Evolutionary conservation across 352 stramenopile species (phyloP), one percentile per base, ranked within the genome.

Genomic region (Phytophthora cactorum): DNA sequence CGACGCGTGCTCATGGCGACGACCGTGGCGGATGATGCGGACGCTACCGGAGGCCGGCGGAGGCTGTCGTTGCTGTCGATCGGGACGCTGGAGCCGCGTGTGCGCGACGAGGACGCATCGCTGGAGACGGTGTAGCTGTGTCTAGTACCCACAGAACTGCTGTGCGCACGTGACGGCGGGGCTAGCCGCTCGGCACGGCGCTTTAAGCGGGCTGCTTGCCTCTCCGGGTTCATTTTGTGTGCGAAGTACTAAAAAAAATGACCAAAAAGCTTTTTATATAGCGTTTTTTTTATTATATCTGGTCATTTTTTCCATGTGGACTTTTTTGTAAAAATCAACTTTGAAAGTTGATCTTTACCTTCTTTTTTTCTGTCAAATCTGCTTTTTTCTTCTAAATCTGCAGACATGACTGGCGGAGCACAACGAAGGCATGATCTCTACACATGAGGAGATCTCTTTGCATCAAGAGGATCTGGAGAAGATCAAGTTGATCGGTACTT

Each of bases 391-490:
- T n/a, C 11, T 8, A 34, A 14, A 28, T 54, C 29, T 54, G 47
- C 47, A 38, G 28, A 22, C 43, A 91, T 91, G 82, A 80, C 80
- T 55, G n/a, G 88, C 96, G 28, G 96, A 98, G 73, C 96, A 98
- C 79, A 98, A 98, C 77, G 92, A 98, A 68, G 74, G 91, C 31
- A 83, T 98, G 7, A 83, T 98, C 45, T 96, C 90, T 36, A 98
- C 86, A 28, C 82, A 98, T 9, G 95, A 98, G 67, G 96, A 98
- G 78, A 87, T 98, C 22, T 93, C 91, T 43, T 70, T 99, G 31
- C 87, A 96, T 62, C 88, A 96, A 77, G 92, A 98, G 68, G 95
- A 99, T 70, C 75, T 98, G 43, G 93, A 97, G 75, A 85, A 84
- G 56, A 98, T 98, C 64, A 78, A 96, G 27, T 76, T 97, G 8